Conservation (phyloP, 2,329 filamentous ascomycete genomes). For the Exutisphaerella laricina region DNA sequence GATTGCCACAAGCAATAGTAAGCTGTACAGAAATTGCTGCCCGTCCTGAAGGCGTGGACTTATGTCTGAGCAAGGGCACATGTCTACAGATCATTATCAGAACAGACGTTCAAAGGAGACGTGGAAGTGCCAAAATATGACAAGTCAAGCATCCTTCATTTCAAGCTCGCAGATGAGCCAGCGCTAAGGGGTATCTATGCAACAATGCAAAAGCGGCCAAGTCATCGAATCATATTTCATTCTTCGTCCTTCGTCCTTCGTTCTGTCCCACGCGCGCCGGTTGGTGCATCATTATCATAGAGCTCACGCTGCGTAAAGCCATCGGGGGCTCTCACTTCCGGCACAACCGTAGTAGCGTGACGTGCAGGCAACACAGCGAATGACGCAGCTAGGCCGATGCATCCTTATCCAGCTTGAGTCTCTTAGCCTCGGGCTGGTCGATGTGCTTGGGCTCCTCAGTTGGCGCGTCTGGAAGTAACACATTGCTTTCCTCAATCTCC, state of each 20-base stretch:
- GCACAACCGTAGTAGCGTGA: too few relatives aligned
- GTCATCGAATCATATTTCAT: neutral
- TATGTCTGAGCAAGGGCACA: too few relatives aligned
- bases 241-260: slow-evolving; percentile 9
- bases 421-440: slow-evolving; percentile 44
- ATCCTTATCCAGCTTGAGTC: slow-evolving; percentile 36
- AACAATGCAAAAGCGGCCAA: neutral
- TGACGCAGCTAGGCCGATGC: neutral
- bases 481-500: slow-evolving; percentile 39
- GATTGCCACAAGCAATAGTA: too few relatives aligned
- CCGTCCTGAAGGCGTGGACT: too few relatives aligned
- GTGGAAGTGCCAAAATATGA: too few relatives aligned
- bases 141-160: neutral
- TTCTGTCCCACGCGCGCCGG: too few relatives aligned
- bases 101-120: too few relatives aligned
- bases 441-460: slow-evolving; percentile 42
- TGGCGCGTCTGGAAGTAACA: slow-evolving; percentile 48
- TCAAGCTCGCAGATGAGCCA: neutral
- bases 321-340: too few relatives aligned
- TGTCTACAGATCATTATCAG: too few relatives aligned
- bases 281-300: slow-evolving; percentile 6
- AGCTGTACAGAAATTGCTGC: too few relatives aligned
- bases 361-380: too few relatives aligned
- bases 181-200: slow-evolving; percentile 2
- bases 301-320: too few relatives aligned